A percentile compares a stretch with the other conserved stretches of the same genome.
phyloP scores from a whole-genome alignment of 1,284 basidiomycete species.

The Puccinia novopanici region DNA sequence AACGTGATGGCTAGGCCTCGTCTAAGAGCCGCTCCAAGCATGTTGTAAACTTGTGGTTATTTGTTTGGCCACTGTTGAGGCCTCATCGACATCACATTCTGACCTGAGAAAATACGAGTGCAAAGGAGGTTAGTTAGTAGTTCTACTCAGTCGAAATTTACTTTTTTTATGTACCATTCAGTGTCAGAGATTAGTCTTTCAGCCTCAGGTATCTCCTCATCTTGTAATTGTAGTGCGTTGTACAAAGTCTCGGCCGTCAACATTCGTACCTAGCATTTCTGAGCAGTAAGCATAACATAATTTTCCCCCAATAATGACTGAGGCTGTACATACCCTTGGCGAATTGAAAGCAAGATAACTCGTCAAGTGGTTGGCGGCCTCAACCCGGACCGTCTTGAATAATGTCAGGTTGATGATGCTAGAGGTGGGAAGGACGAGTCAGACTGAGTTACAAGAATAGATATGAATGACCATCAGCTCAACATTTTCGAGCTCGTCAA shows the following conservation, averaged over 20 bases:
- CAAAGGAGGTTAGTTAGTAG: background rate
- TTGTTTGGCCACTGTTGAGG: background rate
- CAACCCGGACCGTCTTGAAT: conserved; percentile 17
- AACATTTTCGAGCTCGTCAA: conserved; percentile 46
- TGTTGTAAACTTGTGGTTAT: background rate
- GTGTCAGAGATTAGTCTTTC: conserved; percentile 28
- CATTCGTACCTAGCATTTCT: conserved; percentile 29
- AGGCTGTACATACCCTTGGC: conserved; percentile 31
- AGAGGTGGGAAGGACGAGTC: background rate
- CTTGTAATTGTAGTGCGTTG: conserved; percentile 36
- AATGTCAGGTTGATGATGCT: conserved; percentile 30
- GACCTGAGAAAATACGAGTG: background rate
- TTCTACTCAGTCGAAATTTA: background rate
- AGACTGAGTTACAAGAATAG: background rate
- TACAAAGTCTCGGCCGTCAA: conserved; percentile 38
- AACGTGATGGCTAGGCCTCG: background rate
- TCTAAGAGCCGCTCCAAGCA: background rate
- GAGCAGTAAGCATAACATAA: background rate
- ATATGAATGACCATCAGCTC: background rate
- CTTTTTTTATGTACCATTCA: conserved; percentile 18
- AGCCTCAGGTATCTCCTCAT: conserved; percentile 34
- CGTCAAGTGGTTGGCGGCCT: conserved; percentile 15
- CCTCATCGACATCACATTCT: background rate
- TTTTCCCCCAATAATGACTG: background rate
- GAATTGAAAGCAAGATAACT: conserved; percentile 27